Conservation (phyloP, 129 eudicot species). For the Silybum marianum region DNA sequence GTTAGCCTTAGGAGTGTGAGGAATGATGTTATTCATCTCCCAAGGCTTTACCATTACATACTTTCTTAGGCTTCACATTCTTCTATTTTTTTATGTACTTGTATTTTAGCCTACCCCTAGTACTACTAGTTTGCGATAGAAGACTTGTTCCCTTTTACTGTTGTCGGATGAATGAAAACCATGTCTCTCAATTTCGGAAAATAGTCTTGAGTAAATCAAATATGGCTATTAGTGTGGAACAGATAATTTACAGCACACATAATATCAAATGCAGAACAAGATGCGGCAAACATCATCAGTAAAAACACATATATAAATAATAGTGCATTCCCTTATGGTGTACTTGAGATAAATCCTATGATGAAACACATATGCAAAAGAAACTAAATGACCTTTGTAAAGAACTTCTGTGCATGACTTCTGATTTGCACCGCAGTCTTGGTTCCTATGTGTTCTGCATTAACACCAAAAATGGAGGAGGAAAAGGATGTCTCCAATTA, state of each 20-base stretch:
- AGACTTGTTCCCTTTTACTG: background rate
- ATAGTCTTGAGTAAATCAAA: background rate
- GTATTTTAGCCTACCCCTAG: background rate
- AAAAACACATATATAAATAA: background rate
- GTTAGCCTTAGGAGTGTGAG: background rate
- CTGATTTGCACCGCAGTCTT: constrained; percentile 99
- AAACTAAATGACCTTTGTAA: constrained; percentile 84
- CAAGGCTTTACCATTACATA: background rate
- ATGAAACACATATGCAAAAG: constrained; percentile 40
- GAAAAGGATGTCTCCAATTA: constrained; percentile 40
- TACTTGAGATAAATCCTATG: constrained; percentile 7
- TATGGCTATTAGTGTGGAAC: background rate
- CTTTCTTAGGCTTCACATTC: background rate
- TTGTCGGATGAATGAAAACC: background rate
- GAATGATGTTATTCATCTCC: background rate
- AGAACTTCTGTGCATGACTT: constrained; percentile 99
- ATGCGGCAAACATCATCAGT: background rate
- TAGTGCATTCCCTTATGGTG: constrained; percentile 14
- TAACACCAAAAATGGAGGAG: constrained; percentile 49
- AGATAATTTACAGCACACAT: constrained; percentile 2
- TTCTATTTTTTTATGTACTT: background rate
- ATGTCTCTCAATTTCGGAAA: background rate
- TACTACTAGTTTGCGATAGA: background rate
- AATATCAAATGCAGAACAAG: constrained; percentile 4
- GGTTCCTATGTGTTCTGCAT: constrained; percentile 97